A percentile compares a stretch with the other conserved stretches of the same genome.
Evolutionary conservation across 345 rosid species (phyloP).

Genomic region (Stellera chamaejasme): DNA sequence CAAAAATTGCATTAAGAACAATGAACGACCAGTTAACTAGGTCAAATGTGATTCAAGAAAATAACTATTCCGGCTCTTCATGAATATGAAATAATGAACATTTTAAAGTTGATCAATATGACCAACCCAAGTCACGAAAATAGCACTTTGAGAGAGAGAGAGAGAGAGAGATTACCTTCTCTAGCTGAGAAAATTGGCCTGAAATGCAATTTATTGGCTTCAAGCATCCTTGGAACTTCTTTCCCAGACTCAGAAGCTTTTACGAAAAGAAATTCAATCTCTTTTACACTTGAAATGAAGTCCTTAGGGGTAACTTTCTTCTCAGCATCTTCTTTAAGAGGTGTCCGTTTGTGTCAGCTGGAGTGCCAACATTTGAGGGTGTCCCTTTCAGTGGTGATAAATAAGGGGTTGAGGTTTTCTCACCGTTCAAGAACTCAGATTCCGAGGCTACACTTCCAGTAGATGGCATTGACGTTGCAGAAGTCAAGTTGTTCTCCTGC

Average conservation of each 20-base stretch:
- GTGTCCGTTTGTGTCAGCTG: slow-evolving; percentile 32
- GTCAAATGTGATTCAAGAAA: not conserved
- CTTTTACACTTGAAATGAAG: slow-evolving; percentile 75
- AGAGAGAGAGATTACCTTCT: slow-evolving; percentile 39
- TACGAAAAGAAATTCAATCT: slow-evolving; percentile 64
- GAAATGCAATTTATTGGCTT: slow-evolving; percentile 85
- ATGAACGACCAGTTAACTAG: slow-evolving; percentile 6
- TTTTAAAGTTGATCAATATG: too few species aligned
- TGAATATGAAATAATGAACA: too few species aligned
- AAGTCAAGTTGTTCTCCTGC: slow-evolving; percentile 29
- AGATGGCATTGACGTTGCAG: slow-evolving; percentile 35
- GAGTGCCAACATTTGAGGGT: slow-evolving; percentile 22
- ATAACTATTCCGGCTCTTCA: not conserved
- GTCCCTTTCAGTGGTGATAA: slow-evolving; percentile 58
- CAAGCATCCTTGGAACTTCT: slow-evolving; percentile 98
- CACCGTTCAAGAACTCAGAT: slow-evolving; percentile 38
- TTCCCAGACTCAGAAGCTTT: slow-evolving; percentile 89
- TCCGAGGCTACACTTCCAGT: slow-evolving; percentile 37
- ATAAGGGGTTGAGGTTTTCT: slow-evolving; percentile 56
- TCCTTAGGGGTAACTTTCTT: slow-evolving; percentile 62
- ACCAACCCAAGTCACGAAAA: slow-evolving; percentile 3
- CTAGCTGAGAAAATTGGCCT: slow-evolving; percentile 55
- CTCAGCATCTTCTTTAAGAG: slow-evolving; percentile 38
- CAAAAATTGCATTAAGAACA: slow-evolving; percentile 1
- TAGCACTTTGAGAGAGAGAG: slow-evolving; percentile 7